Conservation (phyloP, 345 rosid species). For the Salix purpurea region DNA sequence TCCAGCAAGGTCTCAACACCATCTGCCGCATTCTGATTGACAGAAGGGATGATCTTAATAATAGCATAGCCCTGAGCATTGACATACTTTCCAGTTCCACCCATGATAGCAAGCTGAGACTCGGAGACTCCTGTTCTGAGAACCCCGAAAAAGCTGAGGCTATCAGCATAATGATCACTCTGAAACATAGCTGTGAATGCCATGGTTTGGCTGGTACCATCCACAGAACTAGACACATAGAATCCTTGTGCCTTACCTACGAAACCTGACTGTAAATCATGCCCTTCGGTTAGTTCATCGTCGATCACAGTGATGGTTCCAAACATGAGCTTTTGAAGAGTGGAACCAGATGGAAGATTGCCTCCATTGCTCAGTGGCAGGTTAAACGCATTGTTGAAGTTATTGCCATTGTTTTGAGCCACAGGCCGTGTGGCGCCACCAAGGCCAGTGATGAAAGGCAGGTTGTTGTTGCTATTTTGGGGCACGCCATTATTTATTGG, state of each 20-base stretch:
- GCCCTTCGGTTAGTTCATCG: slow-evolving; percentile 70
- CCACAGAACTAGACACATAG: slow-evolving; percentile 68
- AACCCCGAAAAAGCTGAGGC: slow-evolving; percentile 78
- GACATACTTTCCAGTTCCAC: slow-evolving; percentile 80
- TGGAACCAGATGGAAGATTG: slow-evolving; percentile 46
- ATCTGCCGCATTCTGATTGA: slow-evolving; percentile 55
- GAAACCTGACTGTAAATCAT: slow-evolving; percentile 59
- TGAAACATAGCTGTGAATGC: slow-evolving; percentile 78
- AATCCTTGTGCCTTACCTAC: slow-evolving; percentile 87
- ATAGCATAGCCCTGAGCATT: slow-evolving; percentile 70
- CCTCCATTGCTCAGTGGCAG: slow-evolving; percentile 45
- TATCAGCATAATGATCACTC: slow-evolving; percentile 61
- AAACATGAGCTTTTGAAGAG: slow-evolving; percentile 66
- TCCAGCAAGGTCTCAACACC: slow-evolving; percentile 65
- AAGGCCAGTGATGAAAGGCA: slow-evolving; percentile 75
- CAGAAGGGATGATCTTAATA: slow-evolving; percentile 54
- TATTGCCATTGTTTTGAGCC: slow-evolving; percentile 48
- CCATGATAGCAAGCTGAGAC: slow-evolving; percentile 80
- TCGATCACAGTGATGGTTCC: slow-evolving; percentile 81
- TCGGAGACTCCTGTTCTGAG: slow-evolving; percentile 64
- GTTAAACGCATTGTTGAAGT: slow-evolving; percentile 38
- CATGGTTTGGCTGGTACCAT: slow-evolving; percentile 75
- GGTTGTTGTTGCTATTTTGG: slow-evolving; percentile 62
- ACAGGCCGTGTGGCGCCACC: slow-evolving; percentile 55
- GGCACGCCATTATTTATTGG: slow-evolving; percentile 63